Conservation (phyloP, 805 yeast species). For the Candida berthetii region DNA sequence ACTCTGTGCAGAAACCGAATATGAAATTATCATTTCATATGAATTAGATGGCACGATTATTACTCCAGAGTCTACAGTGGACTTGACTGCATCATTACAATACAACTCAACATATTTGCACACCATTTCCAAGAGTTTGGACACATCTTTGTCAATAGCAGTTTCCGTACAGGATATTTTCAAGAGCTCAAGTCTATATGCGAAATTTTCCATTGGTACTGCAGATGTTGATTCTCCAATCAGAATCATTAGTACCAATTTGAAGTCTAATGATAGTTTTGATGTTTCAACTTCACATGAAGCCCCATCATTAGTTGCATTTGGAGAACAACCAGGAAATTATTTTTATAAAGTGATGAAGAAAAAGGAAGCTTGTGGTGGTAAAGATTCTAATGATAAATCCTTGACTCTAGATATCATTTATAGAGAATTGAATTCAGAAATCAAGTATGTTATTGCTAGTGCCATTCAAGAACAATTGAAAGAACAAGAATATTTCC, state of each 20-base stretch:
- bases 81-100: conserved; percentile 3
- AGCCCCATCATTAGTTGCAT: conserved; percentile 38
- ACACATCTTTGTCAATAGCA: conserved; percentile 52
- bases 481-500: background rate
- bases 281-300: conserved; percentile 24
- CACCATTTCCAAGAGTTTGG: conserved; percentile 26
- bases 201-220: conserved; percentile 67
- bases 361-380: conserved; percentile 7
- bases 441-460: conserved; percentile 31
- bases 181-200: conserved; percentile 46
- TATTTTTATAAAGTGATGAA: conserved; percentile 48
- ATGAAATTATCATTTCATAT: conserved; percentile 27
- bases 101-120: conserved; percentile 6
- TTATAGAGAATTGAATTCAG: conserved; percentile 42
- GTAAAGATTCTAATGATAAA: conserved; percentile 22
- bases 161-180: conserved; percentile 81
- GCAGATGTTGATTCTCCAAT: conserved; percentile 46
- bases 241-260: conserved; percentile 38
- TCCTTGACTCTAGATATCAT: conserved; percentile 34
- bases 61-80: conserved; percentile 6
- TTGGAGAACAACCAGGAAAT: conserved; percentile 65
- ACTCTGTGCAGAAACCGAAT: conserved; percentile 4
- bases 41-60: conserved; percentile 13
- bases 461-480: too few relatives aligned
- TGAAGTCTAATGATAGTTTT: conserved; percentile 28